Base-by-base conservation (phyloP, 805 yeast species). In the Alloascoidea africana region DNA sequence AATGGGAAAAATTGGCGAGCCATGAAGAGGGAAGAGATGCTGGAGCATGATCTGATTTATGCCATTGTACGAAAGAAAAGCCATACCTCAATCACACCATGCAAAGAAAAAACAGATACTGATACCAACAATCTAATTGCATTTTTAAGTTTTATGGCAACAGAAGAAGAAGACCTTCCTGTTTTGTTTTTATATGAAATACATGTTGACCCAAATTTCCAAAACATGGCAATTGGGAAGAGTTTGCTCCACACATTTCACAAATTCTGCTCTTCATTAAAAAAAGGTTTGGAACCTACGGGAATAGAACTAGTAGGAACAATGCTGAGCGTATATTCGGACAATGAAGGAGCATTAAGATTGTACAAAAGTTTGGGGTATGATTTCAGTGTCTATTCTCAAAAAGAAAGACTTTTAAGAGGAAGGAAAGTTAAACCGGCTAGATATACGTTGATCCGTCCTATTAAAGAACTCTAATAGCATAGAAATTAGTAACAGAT, bases 361-460 rank as follows among this genome's bases (percentile, higher is more conserved):
- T 23, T 23, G n/a, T 23, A 23, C n/a, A 8, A 23, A n/a, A 23
- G n/a, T 8, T 8, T 8, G n/a, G 30, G 30, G 8, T 23, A 23
- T 23, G n/a, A 23, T 8, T 23, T 23, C 8, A 23, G 30, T 23
- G 30, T 8, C n/a, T n/a, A 23, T 23, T 23, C 30, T 8, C 30
- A 23, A 23, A 23, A 23, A 23, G 30, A 23, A 8, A 8, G 30
- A 23, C 8, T 8, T 8, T n/a, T 23, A 8, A 23, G 30, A 23
- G 30, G 30, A 8, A 23, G 30, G 30, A 23, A 8, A 23, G n/a
- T 23, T 23, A 23, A 23, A 23, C 30, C 30, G n/a, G n/a, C 30
- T 23, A 23, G 13, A 8, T 23, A 23, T 23, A n/a, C 8, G n/a
- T 8, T 23, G 30, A 23, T 23, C n/a, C n/a, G n/a, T n/a, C n/a